phyloP scores from a whole-genome alignment of 2,329 filamentous ascomycete species.

The Trichothecium sympodiale region DNA sequence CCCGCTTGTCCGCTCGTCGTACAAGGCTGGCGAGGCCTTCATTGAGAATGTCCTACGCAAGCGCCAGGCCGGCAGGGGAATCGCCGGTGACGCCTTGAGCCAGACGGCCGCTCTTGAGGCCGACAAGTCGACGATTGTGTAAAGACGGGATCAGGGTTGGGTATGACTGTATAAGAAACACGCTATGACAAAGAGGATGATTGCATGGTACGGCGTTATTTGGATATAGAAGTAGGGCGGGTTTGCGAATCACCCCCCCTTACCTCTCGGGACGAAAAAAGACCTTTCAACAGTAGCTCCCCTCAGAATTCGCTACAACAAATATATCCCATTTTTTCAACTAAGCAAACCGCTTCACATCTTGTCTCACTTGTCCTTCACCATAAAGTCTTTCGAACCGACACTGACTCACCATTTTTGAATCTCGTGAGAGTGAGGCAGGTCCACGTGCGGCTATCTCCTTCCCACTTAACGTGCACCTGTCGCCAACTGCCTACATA shows the following conservation, averaged over 20 bases:
- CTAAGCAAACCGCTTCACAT: background rate
- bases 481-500: no score
- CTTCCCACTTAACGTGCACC: no score
- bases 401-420: no score
- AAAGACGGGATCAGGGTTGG: background rate
- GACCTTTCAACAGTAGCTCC: constrained; percentile 7
- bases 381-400: no score
- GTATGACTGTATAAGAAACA: background rate
- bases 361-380: no score
- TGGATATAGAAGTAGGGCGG: background rate
- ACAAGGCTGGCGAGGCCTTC: constrained; percentile 96
- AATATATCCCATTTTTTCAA: background rate
- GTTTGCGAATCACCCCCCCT: constrained; percentile 1
- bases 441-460: no score
- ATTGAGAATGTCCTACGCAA: constrained; percentile 97
- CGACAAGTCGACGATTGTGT: constrained; percentile 8
- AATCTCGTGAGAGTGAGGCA: no score
- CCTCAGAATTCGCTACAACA: constrained; percentile 1
- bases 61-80: constrained; percentile 40
- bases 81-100: constrained; percentile 20
- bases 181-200: background rate
- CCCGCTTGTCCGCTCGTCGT: constrained; percentile 84
- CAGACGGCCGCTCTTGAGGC: constrained; percentile 28
- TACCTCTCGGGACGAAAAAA: constrained; percentile 1
- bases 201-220: constrained; percentile 3